Evolutionary conservation across 2,329 filamentous ascomycete species (phyloP), one percentile per base, ranked within the genome.

Genomic region (Pezicula neosporulosa): DNA sequence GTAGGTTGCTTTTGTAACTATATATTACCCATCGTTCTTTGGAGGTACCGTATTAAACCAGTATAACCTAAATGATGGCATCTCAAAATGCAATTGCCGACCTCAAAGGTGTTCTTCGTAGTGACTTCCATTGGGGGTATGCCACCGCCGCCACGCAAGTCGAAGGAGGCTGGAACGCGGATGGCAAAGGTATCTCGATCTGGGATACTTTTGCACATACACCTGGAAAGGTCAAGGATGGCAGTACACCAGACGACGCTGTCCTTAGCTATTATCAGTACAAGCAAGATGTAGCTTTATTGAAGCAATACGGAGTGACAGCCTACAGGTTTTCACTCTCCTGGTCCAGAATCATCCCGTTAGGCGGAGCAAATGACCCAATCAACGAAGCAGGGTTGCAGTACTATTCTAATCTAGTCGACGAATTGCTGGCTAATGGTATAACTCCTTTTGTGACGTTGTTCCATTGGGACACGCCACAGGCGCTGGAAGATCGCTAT

Each of bases 201-300:
- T 94, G 90, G 90, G 90, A 95, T 71, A 86, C 80, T 16, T 94
- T 94, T 72, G 90, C 86, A 70, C 80, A 81, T 56, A 85, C 82
- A 44, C 83, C 86, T 6, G 88, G 88, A 63, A 94, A 93, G 72
- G 90, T 93, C 62, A 88, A 88, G 51, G 87, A 89, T 62, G 85
- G 82, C 50, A 84, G 78, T 60, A 86, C 83, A 41, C 89, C 89
- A 46, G 84, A 82, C 47, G 80, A 88, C 28, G 89, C 90, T 21
- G 94, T 90, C 70, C 88, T 94, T 72, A 91, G 87, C 19, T 95
- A 94, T 75, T 86, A 92, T 72, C 83, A 85, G 50, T 88, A 83
- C 47, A 77, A 75, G 43, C 80, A 89, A 62, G 90, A 95, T 66
- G 87, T 94, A 63, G 80, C 77, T 10, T 78, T 95, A 28, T 74